Evolutionary conservation across 2,329 filamentous ascomycete genomes (phyloP).

Genomic region (Hymenoscyphus fraxineus): DNA sequence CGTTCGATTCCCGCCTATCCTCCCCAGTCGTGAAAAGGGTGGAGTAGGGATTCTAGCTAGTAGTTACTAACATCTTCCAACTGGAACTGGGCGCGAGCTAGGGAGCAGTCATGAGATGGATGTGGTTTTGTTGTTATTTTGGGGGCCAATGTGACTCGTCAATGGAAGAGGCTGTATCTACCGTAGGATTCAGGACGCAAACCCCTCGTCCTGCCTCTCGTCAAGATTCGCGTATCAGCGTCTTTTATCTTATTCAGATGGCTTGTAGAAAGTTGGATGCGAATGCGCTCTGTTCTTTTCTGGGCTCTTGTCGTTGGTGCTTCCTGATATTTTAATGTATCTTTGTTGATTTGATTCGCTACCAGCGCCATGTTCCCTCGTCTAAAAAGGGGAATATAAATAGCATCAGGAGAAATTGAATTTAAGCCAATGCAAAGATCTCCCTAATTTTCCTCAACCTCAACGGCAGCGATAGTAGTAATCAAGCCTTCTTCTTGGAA

Average conservation of each 20-base stretch:
- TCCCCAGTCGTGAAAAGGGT: not conserved
- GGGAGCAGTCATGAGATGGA: not conserved
- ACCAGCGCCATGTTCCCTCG: not conserved
- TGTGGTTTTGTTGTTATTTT: not conserved
- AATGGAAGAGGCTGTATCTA: not conserved
- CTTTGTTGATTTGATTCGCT: not conserved
- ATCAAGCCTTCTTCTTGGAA: not conserved
- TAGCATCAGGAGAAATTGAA: not conserved
- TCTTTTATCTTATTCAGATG: not conserved
- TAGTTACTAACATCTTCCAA: not conserved
- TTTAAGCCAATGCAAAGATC: not conserved
- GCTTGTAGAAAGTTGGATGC: not conserved
- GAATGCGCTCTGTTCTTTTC: not conserved
- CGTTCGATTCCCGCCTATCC: not conserved
- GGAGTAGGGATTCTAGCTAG: not conserved
- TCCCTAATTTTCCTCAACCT: not conserved
- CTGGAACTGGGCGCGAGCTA: not conserved
- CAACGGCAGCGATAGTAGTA: not conserved
- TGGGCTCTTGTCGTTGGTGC: not conserved
- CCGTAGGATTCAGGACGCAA: slow-evolving; percentile 6
- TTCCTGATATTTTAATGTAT: not conserved
- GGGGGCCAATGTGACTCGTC: not conserved
- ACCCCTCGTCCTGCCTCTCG: not conserved
- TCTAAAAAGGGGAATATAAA: not conserved
- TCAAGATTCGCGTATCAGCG: not conserved